Evolutionary conservation across 2,329 filamentous ascomycete species (phyloP).

Genomic region (Aschersonia sp.): DNA sequence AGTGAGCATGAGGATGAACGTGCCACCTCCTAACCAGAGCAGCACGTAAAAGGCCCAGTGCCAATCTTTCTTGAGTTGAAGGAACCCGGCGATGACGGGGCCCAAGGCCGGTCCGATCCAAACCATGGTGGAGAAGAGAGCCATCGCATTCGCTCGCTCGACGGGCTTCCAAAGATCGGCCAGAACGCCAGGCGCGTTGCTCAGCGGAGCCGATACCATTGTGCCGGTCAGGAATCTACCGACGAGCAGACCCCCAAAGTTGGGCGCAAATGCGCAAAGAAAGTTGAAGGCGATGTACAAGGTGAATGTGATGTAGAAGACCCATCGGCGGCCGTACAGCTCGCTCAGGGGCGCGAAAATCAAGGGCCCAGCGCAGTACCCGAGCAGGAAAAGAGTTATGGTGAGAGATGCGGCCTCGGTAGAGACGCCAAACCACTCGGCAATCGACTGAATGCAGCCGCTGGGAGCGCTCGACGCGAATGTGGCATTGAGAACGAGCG

Average conservation of each 20-base stretch:
- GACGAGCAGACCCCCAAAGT: conserved; percentile 35
- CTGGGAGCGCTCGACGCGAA: conserved; percentile 27
- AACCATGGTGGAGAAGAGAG: conserved; percentile 35
- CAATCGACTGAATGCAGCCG: conserved; percentile 16
- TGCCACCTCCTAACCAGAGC: conserved; percentile 25
- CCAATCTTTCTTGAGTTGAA: conserved; percentile 40
- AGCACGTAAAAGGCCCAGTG: conserved; percentile 36
- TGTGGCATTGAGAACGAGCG: conserved; percentile 39
- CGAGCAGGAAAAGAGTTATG: conserved; percentile 39
- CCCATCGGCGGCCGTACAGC: conserved; percentile 38
- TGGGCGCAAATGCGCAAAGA: conserved; percentile 38
- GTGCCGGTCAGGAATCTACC: conserved; percentile 41
- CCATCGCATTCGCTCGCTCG: conserved; percentile 38
- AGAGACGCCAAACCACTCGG: conserved; percentile 27
- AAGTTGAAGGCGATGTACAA: conserved; percentile 36
- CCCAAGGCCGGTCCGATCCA: conserved; percentile 39
- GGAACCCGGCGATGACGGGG: conserved; percentile 39
- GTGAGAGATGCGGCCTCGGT: conserved; percentile 30
- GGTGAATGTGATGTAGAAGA: conserved; percentile 34
- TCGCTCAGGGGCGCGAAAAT: conserved; percentile 43
- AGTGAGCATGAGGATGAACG: conserved; percentile 33
- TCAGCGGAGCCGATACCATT: conserved; percentile 34
- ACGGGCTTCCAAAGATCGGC: conserved; percentile 38
- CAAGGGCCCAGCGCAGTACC: conserved; percentile 42
- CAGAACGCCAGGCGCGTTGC: conserved; percentile 34